Percentiles rank a stretch among this genome's conserved stretches.
These are phyloP conservation scores for Hymenoscyphus infarciens DNA, from an alignment of 2,329 filamentous ascomycete genomes.

Conservation along the genomic window DNA sequence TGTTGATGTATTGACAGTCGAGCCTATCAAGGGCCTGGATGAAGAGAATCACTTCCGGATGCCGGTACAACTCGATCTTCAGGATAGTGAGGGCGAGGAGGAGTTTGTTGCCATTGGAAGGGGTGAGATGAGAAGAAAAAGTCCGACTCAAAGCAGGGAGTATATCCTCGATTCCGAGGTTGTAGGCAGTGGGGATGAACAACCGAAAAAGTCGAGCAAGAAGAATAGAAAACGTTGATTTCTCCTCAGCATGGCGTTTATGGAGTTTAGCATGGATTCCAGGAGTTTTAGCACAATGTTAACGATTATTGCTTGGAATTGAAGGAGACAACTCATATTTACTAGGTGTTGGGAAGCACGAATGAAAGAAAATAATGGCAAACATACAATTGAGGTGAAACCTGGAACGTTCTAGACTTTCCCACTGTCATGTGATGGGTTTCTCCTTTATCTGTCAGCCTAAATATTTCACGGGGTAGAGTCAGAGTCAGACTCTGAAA, in stretches of 20 bases:
- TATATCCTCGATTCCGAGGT: constrained; percentile 57
- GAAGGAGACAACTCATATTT: no score
- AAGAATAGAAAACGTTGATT: constrained; percentile 26
- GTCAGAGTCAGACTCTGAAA: neutral
- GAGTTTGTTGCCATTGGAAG: constrained; percentile 67
- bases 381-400: no score
- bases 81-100: constrained; percentile 93
- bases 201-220: constrained; percentile 22
- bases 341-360: no score
- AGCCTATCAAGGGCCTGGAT: constrained; percentile 58
- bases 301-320: no score
- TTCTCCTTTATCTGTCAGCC: no score
- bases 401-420: no score
- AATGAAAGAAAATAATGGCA: no score
- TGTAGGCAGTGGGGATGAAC: constrained; percentile 40
- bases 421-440: no score
- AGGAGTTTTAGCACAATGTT: constrained; percentile 6
- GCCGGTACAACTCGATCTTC: constrained; percentile 89
- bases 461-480: neutral
- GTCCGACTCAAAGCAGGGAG: constrained; percentile 69
- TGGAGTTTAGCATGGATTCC: neutral
- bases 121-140: constrained; percentile 85
- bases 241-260: constrained; percentile 1
- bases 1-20: constrained; percentile 81
- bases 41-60: constrained; percentile 70